phyloP scores from a whole-genome alignment of 2,329 filamentous ascomycete species.

The Hortaea werneckii region DNA sequence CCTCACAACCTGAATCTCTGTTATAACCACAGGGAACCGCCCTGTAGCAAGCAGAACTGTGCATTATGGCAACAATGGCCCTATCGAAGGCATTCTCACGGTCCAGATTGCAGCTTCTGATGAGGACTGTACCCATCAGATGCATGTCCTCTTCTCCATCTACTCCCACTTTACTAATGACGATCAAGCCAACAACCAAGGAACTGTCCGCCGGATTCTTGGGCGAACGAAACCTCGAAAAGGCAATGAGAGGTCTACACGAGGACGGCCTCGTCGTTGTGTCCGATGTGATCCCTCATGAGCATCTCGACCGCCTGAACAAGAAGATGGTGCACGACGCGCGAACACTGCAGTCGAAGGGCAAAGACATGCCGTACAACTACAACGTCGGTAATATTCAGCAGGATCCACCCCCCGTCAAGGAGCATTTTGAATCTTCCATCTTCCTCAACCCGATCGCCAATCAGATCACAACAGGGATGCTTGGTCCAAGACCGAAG shows the following conservation, averaged over 20 bases:
- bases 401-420: slow-evolving; percentile 47
- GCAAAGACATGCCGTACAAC: slow-evolving; percentile 49
- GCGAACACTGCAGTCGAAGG: slow-evolving; percentile 38
- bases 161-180: background rate
- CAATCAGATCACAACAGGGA: slow-evolving; percentile 45
- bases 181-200: background rate
- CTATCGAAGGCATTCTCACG: too few relatives aligned
- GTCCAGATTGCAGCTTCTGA: background rate
- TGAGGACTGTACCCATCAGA: background rate
- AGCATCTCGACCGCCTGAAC: slow-evolving; percentile 46
- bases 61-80: too few relatives aligned
- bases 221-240: background rate
- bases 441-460: slow-evolving; percentile 49
- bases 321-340: slow-evolving; percentile 51
- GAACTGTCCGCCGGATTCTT: background rate
- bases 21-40: too few relatives aligned
- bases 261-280: slow-evolving; percentile 48
- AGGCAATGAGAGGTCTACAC: slow-evolving; percentile 1
- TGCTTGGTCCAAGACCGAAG: slow-evolving; percentile 46
- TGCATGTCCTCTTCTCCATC: background rate
- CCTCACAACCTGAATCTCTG: too few relatives aligned
- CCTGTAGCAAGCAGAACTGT: too few relatives aligned
- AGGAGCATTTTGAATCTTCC: slow-evolving; percentile 37
- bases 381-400: slow-evolving; percentile 47
- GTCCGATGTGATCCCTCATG: slow-evolving; percentile 42